Evolutionary conservation across 2,329 filamentous ascomycete genomes (phyloP).

Genomic region (Fusarium acutatum): DNA sequence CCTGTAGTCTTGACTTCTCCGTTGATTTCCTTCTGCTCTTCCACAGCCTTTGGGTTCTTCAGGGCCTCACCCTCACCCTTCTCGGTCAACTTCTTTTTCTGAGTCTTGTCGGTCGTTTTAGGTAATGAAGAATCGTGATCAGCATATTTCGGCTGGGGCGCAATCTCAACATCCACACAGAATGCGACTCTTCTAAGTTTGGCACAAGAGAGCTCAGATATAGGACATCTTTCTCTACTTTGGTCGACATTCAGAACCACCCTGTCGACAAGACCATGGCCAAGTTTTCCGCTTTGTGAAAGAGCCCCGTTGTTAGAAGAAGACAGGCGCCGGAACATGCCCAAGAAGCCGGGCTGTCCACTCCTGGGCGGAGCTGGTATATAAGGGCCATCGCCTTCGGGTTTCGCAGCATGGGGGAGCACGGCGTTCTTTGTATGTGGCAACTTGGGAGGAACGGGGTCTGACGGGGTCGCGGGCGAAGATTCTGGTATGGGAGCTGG

Average conservation of each 20-base stretch:
- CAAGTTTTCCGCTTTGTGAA: slow-evolving; percentile 41
- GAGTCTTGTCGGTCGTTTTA: slow-evolving; percentile 56
- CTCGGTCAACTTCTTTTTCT: slow-evolving; percentile 71
- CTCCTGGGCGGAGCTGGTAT: slow-evolving; percentile 78
- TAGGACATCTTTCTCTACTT: slow-evolving; percentile 78
- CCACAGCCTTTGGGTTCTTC: slow-evolving; percentile 69
- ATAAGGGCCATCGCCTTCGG: slow-evolving; percentile 71
- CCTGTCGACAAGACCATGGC: slow-evolving; percentile 79
- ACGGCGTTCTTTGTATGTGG: slow-evolving; percentile 65
- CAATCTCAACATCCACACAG: slow-evolving; percentile 97
- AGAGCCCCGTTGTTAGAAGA: slow-evolving; percentile 62
- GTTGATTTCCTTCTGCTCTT: slow-evolving; percentile 57
- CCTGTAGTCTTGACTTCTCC: slow-evolving; percentile 52
- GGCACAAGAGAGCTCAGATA: slow-evolving; percentile 79
- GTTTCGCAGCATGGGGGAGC: slow-evolving; percentile 63
- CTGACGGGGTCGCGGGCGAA: slow-evolving; percentile 42
- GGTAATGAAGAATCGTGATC: slow-evolving; percentile 61
- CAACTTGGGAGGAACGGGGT: slow-evolving; percentile 59
- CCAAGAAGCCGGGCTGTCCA: slow-evolving; percentile 76
- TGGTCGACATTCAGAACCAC: slow-evolving; percentile 86
- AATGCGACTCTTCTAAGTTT: slow-evolving; percentile 92
- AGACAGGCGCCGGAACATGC: slow-evolving; percentile 83
- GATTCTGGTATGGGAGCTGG: slow-evolving; percentile 44
- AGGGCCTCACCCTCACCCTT: slow-evolving; percentile 78
- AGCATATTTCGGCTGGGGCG: slow-evolving; percentile 80